These are phyloP conservation scores for Saccharomyces hybrid DNA, from an alignment of 1,139 yeast genomes.

Conservation along the genomic window DNA sequence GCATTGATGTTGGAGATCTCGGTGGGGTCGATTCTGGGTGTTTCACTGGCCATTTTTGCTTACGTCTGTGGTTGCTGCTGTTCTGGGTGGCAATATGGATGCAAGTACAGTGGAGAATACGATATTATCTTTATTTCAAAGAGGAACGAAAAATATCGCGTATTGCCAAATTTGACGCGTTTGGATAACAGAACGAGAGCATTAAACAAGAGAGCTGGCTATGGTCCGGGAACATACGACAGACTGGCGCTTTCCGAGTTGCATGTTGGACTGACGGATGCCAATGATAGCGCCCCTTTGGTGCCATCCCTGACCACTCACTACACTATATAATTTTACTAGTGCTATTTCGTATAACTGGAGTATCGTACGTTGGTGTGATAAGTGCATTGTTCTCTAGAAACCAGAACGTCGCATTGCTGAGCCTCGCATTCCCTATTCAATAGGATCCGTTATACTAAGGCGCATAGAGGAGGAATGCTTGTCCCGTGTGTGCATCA, in stretches of 20 bases:
- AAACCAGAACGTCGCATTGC: background rate
- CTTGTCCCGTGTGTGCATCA: background rate
- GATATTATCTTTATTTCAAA: background rate
- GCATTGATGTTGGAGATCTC: slow-evolving; percentile 19
- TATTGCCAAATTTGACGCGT: background rate
- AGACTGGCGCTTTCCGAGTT: background rate
- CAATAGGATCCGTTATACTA: background rate
- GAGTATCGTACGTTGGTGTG: background rate
- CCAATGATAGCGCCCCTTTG: background rate
- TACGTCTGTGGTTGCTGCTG: background rate
- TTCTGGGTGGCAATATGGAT: background rate
- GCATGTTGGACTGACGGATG: background rate
- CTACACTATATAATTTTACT: background rate
- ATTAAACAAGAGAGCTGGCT: background rate
- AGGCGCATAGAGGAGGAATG: background rate
- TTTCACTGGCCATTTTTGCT: slow-evolving; percentile 27
- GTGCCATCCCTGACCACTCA: background rate
- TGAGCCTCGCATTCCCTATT: background rate
- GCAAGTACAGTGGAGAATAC: background rate
- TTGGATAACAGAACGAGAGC: background rate
- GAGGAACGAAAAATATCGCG: background rate
- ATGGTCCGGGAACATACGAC: background rate
- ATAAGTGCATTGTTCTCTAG: background rate
- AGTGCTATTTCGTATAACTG: background rate
- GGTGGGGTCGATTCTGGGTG: slow-evolving; percentile 30